Conservation (phyloP, 208 protist species). For the Acanthamoeba polyphaga region DNA sequence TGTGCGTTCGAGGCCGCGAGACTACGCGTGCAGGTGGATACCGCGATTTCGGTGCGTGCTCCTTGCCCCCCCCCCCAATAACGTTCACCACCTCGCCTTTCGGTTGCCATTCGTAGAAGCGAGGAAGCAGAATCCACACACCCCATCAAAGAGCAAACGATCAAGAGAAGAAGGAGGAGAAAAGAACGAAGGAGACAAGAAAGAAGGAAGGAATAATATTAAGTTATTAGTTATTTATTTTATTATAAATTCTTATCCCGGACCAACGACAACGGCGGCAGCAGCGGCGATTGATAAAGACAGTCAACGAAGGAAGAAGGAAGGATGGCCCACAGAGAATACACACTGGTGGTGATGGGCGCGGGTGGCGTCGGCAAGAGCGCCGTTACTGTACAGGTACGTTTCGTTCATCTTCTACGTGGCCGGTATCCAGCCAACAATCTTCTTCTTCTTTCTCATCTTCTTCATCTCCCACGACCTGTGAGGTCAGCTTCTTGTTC, state of each 20-base stretch:
- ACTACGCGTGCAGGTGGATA: neutral
- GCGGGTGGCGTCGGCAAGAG: conserved; percentile 66
- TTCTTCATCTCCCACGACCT: neutral
- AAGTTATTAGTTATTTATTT: too few species aligned
- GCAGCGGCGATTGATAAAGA: neutral
- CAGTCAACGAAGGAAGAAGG: neutral
- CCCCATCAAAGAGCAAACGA: neutral
- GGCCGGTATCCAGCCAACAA: neutral
- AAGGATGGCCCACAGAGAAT: conserved; percentile 1
- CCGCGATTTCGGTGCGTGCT: too few species aligned
- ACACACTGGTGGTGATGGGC: conserved; percentile 54
- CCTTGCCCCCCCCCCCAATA: neutral
- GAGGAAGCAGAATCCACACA: neutral
- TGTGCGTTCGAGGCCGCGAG: neutral
- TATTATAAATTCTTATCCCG: neutral
- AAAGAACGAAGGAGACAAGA: neutral
- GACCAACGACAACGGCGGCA: neutral
- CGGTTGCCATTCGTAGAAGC: neutral
- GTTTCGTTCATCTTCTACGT: neutral
- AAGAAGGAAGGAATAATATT: neutral
- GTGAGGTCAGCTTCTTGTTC: neutral
- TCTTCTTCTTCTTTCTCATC: neutral
- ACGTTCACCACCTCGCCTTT: neutral
- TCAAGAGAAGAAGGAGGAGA: neutral
- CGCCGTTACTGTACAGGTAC: conserved; percentile 47